Evolutionary conservation across 768 basidiomycete genomes (phyloP).

Genomic region (Mycena amicta): DNA sequence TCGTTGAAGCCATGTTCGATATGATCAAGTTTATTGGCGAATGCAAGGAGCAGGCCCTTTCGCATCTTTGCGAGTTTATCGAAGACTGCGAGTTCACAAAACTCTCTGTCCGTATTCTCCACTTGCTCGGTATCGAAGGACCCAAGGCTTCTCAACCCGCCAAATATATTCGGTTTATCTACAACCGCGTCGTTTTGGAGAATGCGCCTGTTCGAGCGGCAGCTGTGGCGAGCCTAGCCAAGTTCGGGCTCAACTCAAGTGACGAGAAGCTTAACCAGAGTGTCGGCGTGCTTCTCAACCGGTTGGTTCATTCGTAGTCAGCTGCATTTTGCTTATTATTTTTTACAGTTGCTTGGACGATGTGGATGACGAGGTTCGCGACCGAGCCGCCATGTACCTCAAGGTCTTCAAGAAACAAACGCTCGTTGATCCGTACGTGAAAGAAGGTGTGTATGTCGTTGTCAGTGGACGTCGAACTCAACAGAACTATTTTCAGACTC

Average conservation of each 20-base stretch:
- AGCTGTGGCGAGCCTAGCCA: slow-evolving; percentile 91
- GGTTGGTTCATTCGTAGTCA: slow-evolving; percentile 47
- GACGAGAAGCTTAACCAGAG: slow-evolving; percentile 82
- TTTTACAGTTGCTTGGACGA: slow-evolving; percentile 86
- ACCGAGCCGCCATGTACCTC: slow-evolving; percentile 94
- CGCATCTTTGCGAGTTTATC: slow-evolving; percentile 98
- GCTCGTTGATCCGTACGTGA: slow-evolving; percentile 85
- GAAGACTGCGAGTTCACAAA: slow-evolving; percentile 99
- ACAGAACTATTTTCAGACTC: slow-evolving; percentile 69
- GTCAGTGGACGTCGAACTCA: too few species aligned
- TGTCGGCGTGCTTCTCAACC: slow-evolving; percentile 81
- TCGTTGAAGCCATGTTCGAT: slow-evolving; percentile 99
- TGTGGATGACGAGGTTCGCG: slow-evolving; percentile 97
- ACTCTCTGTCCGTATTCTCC: slow-evolving; percentile 94
- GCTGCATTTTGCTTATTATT: slow-evolving; percentile 5
- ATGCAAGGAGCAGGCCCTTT: slow-evolving; percentile 95
- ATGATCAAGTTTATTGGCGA: slow-evolving; percentile 99
- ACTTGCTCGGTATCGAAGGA: slow-evolving; percentile 93
- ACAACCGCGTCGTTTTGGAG: slow-evolving; percentile 98
- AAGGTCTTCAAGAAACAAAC: slow-evolving; percentile 77
- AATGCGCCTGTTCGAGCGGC: slow-evolving; percentile 98
- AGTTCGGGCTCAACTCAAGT: slow-evolving; percentile 90
- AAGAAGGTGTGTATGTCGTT: slow-evolving; percentile 68
- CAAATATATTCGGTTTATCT: slow-evolving; percentile 99
- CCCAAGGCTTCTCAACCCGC: slow-evolving; percentile 95